Conservation (phyloP, 2,329 filamentous ascomycete genomes). For the Fusarium sulawesiense region DNA sequence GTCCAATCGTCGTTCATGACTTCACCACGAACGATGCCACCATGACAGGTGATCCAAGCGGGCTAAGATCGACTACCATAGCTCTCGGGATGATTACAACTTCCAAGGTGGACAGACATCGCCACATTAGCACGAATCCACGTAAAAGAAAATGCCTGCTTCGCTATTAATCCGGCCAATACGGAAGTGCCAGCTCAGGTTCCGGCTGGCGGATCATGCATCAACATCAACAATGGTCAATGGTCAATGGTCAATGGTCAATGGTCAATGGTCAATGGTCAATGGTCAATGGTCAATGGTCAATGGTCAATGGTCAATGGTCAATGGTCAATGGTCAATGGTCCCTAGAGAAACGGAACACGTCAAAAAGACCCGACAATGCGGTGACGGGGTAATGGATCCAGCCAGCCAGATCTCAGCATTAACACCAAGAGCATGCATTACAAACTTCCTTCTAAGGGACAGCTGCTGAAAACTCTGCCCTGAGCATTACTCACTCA, state of each 20-base stretch:
- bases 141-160: slow-evolving; percentile 22
- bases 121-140: slow-evolving; percentile 42
- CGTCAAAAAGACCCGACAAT: slow-evolving; percentile 31
- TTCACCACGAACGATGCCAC: slow-evolving; percentile 30
- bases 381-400: slow-evolving; percentile 22
- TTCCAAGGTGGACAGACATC: slow-evolving; percentile 31
- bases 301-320: background rate
- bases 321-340: background rate
- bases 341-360: slow-evolving; percentile 25
- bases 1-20: slow-evolving; percentile 26
- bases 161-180: slow-evolving; percentile 18
- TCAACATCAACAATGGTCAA: slow-evolving; percentile 19
- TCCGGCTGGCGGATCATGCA: slow-evolving; percentile 25
- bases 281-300: background rate
- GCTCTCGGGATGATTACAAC: slow-evolving; percentile 20
- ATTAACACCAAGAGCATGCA: slow-evolving; percentile 7
- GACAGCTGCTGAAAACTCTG: background rate
- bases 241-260: background rate
- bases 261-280: background rate
- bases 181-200: slow-evolving; percentile 33
- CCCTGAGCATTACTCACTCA: slow-evolving; percentile 7
- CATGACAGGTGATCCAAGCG: slow-evolving; percentile 34
- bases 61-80: slow-evolving; percentile 41
- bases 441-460: slow-evolving; percentile 7
- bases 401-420: slow-evolving; percentile 2